phyloP scores from a whole-genome alignment of 192 early-diverging fungal species.

The Linnemannia hyalina region DNA sequence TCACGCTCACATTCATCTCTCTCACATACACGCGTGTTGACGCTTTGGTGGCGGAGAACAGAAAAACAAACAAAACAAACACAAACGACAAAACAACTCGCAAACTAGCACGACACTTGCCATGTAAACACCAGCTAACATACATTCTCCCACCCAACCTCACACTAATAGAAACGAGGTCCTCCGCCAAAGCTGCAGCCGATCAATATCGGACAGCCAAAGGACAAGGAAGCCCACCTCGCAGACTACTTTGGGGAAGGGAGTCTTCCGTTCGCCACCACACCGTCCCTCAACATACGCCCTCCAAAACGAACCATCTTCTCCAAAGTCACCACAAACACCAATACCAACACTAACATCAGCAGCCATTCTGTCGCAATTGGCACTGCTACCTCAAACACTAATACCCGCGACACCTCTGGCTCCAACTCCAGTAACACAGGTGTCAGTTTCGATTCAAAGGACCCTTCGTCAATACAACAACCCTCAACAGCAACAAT shows the following conservation, averaged over 20 bases:
- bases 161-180: constrained; percentile 23
- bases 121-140: background rate
- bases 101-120: background rate
- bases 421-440: background rate
- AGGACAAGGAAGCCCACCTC: constrained; percentile 39
- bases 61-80: constrained; percentile 1
- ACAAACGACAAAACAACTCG: background rate
- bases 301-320: constrained; percentile 23
- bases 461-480: background rate
- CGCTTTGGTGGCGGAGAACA: background rate
- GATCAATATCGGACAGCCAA: constrained; percentile 14
- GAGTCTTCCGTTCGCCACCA: constrained; percentile 5
- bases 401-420: constrained; percentile 8
- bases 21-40: background rate
- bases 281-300: constrained; percentile 7
- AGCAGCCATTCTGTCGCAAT: background rate
- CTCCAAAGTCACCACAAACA: constrained; percentile 4
- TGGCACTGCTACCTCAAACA: background rate
- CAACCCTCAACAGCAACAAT: background rate
- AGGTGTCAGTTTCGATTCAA: background rate
- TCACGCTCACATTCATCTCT: background rate
- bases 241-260: constrained; percentile 45
- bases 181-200: constrained; percentile 40
- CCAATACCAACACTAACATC: background rate
- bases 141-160: background rate